Evolutionary conservation across 2,329 filamentous ascomycete genomes (phyloP).

Genomic region (Aspergillus sp.): DNA sequence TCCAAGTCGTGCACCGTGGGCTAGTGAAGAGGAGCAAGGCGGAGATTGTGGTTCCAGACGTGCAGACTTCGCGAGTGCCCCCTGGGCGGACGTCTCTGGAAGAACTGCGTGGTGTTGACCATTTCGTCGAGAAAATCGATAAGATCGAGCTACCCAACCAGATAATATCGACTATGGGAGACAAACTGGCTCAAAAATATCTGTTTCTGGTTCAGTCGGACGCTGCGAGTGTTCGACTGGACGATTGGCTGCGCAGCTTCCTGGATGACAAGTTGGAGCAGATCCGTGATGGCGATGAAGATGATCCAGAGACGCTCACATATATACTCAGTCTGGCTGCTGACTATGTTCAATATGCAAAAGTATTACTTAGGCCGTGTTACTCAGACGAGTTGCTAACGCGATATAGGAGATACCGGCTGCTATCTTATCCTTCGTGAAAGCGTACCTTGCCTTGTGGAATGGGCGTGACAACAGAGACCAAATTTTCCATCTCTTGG

Average conservation of each 20-base stretch:
- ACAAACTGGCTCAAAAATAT: conserved; percentile 70
- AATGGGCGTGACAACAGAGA: conserved; percentile 52
- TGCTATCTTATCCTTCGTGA: conserved; percentile 31
- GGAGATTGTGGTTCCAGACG: conserved; percentile 54
- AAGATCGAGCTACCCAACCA: conserved; percentile 77
- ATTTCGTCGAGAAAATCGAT: conserved; percentile 67
- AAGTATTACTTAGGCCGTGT: conserved; percentile 19
- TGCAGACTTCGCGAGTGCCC: conserved; percentile 67
- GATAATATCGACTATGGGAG: conserved; percentile 66
- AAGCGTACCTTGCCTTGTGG: conserved; percentile 54
- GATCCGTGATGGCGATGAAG: conserved; percentile 41
- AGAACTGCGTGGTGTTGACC: conserved; percentile 65
- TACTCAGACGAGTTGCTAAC: conserved; percentile 2
- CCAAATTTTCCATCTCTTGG: conserved; percentile 29
- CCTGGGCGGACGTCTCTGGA: conserved; percentile 57
- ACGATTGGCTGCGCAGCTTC: conserved; percentile 35
- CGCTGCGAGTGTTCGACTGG: conserved; percentile 33
- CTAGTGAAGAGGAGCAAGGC: conserved; percentile 45
- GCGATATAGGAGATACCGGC: conserved; percentile 25
- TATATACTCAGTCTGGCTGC: conserved; percentile 29
- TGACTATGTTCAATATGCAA: conserved; percentile 31
- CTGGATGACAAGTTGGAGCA: conserved; percentile 31
- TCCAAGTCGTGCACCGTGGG: conserved; percentile 56
- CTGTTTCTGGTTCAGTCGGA: conserved; percentile 60
- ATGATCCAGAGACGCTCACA: conserved; percentile 28